These are phyloP conservation scores for Yarrowia divulgata DNA, from an alignment of 805 yeast genomes.

Conservation along the genomic window DNA sequence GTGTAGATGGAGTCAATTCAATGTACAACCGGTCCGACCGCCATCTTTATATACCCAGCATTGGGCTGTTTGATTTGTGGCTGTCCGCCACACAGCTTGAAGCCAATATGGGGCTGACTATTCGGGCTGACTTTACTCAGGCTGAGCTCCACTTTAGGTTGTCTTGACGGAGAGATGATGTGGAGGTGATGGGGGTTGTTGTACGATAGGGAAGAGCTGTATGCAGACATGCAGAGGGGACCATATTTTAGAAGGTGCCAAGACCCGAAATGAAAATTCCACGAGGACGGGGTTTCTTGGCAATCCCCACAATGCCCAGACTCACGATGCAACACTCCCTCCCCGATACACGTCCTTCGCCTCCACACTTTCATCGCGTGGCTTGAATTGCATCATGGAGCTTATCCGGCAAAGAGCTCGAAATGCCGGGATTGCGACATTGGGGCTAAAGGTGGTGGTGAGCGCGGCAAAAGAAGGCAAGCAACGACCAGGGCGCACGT, in stretches of 20 bases:
- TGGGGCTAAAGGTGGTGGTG: conserved; percentile 21
- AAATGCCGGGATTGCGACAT: conserved; percentile 23
- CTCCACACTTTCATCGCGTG: conserved; percentile 32
- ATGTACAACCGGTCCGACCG: neutral
- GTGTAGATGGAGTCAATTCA: neutral
- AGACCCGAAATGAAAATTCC: neutral
- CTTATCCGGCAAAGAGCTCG: conserved; percentile 15
- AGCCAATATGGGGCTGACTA: conserved; percentile 30
- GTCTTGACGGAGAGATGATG: neutral
- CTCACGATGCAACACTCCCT: neutral
- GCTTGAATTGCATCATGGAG: conserved; percentile 39
- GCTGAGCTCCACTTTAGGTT: conserved; percentile 12
- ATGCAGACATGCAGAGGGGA: neutral
- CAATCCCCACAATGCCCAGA: neutral
- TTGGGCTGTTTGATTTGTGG: neutral
- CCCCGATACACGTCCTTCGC: neutral
- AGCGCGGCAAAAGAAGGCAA: neutral
- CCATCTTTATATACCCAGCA: conserved; percentile 12
- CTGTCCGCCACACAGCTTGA: conserved; percentile 26
- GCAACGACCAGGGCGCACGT: neutral
- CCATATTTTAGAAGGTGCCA: neutral
- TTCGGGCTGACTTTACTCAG: conserved; percentile 12
- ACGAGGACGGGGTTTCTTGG: neutral
- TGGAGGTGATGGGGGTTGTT: neutral
- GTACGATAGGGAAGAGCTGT: neutral